phyloP scores from a whole-genome alignment of 352 stramenopile species.

The Globisporangium mamillatum region DNA sequence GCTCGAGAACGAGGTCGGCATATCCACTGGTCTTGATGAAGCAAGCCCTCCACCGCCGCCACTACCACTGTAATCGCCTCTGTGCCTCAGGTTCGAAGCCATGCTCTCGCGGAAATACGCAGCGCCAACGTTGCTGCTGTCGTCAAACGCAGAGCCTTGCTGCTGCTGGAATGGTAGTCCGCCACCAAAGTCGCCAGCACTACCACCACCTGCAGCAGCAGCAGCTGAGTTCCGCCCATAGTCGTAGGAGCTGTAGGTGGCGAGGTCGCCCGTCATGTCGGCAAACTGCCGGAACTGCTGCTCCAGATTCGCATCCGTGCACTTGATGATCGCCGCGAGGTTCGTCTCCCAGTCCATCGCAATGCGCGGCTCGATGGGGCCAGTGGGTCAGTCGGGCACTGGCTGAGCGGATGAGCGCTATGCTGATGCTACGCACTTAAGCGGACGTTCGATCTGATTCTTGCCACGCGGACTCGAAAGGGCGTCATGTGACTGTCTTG shows the following conservation, averaged over 20 bases:
- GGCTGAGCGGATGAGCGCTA: not conserved
- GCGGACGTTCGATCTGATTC: not conserved
- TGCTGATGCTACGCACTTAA: not conserved
- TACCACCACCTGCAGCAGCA: not conserved
- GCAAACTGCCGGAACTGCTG: constrained; percentile 75
- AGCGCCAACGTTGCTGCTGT: constrained; percentile 18
- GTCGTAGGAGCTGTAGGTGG: constrained; percentile 1
- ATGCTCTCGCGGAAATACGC: constrained; percentile 41
- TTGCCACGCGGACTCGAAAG: not conserved
- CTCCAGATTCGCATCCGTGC: constrained; percentile 71
- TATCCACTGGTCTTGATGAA: constrained; percentile 2
- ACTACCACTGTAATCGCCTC: not conserved
- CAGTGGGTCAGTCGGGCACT: too few relatives aligned
- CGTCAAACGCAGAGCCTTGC: not conserved
- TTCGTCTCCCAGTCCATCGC: constrained; percentile 38
- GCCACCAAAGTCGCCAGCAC: constrained; percentile 1
- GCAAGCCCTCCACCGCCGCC: not conserved
- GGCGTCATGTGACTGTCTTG: not conserved
- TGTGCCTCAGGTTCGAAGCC: constrained; percentile 8
- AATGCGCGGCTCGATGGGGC: too few relatives aligned
- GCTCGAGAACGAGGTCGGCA: constrained; percentile 31
- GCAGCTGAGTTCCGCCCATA: not conserved
- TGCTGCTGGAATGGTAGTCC: not conserved
- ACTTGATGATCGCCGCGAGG: constrained; percentile 78
- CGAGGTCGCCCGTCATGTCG: constrained; percentile 32